phyloP scores from a whole-genome alignment of 1,284 basidiomycete species.

The Sphagnurus paluster region DNA sequence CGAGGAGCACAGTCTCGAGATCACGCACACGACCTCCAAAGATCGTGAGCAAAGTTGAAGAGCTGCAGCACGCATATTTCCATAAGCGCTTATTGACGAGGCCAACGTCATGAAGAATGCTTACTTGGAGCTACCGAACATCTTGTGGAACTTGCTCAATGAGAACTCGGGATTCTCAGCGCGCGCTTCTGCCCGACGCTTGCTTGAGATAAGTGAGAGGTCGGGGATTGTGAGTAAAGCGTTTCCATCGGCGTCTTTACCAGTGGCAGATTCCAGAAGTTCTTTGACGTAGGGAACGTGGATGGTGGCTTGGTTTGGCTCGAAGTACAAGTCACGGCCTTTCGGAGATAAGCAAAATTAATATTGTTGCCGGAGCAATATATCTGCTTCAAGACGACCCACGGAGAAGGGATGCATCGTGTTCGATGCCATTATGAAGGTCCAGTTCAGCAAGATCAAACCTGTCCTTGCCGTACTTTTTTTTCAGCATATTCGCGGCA shows the following conservation, averaged over 20 bases:
- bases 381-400: slow-evolving; percentile 29
- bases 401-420: slow-evolving; percentile 75
- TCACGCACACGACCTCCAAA: slow-evolving; percentile 64
- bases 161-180: slow-evolving; percentile 56
- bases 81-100: slow-evolving; percentile 2
- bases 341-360: not conserved
- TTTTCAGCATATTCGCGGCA: slow-evolving; percentile 56
- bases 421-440: slow-evolving; percentile 77
- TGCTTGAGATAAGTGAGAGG: slow-evolving; percentile 52
- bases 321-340: slow-evolving; percentile 60
- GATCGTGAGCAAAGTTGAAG: slow-evolving; percentile 58
- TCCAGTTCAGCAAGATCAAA: slow-evolving; percentile 66
- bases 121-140: slow-evolving; percentile 70
- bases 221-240: slow-evolving; percentile 53
- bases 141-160: slow-evolving; percentile 47
- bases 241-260: slow-evolving; percentile 49
- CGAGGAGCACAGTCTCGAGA: slow-evolving; percentile 52
- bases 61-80: slow-evolving; percentile 32
- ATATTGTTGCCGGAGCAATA: not conserved
- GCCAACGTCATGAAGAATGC: slow-evolving; percentile 23
- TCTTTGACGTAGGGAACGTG: slow-evolving; percentile 53
- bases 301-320: slow-evolving; percentile 53
- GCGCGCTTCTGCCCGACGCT: slow-evolving; percentile 58
- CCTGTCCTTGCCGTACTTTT: slow-evolving; percentile 53
- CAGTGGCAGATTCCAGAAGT: slow-evolving; percentile 59